Evolutionary conservation across 2,329 filamentous ascomycete genomes (phyloP).

Genomic region (Ophiostoma pallidulum): DNA sequence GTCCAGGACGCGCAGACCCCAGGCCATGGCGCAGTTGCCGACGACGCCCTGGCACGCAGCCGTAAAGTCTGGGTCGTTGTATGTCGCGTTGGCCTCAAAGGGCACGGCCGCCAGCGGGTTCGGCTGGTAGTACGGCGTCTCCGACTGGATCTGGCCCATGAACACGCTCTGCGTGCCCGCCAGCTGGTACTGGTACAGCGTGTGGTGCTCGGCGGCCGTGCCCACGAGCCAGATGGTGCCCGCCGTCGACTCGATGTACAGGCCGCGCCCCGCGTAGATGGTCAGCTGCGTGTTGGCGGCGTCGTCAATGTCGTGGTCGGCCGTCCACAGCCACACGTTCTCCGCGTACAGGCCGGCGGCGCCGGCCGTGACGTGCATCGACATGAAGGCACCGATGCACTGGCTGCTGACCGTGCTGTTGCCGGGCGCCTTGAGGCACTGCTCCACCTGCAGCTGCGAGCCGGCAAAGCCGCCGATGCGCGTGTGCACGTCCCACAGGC

Average conservation of each 20-base stretch:
- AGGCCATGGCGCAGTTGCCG: no score
- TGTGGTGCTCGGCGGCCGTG: slow-evolving; percentile 36
- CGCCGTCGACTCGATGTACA: slow-evolving; percentile 21
- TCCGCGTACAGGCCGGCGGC: slow-evolving; percentile 37
- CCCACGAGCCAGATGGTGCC: slow-evolving; percentile 27
- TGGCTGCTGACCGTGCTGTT: slow-evolving; percentile 33
- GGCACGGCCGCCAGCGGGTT: slow-evolving; percentile 15
- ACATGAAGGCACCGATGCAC: slow-evolving; percentile 47
- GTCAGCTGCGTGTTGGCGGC: background rate
- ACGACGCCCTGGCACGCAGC: no score
- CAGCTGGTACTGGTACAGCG: slow-evolving; percentile 40
- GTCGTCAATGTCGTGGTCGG: slow-evolving; percentile 40
- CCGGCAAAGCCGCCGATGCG: slow-evolving; percentile 64
- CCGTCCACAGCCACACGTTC: slow-evolving; percentile 54
- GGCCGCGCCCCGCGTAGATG: slow-evolving; percentile 13
- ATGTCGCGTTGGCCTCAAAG: no score
- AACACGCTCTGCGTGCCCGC: slow-evolving; percentile 35
- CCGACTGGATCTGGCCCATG: slow-evolving; percentile 35
- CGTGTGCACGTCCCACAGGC: slow-evolving; percentile 49
- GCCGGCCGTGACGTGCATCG: slow-evolving; percentile 34
- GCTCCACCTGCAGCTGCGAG: slow-evolving; percentile 53
- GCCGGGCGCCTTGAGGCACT: slow-evolving; percentile 49
- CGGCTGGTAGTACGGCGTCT: slow-evolving; percentile 30
- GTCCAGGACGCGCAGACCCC: no score
- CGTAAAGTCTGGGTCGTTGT: no score